Conservation (phyloP, 306 rosid genomes). For the Pachyrhizus erosus region DNA sequence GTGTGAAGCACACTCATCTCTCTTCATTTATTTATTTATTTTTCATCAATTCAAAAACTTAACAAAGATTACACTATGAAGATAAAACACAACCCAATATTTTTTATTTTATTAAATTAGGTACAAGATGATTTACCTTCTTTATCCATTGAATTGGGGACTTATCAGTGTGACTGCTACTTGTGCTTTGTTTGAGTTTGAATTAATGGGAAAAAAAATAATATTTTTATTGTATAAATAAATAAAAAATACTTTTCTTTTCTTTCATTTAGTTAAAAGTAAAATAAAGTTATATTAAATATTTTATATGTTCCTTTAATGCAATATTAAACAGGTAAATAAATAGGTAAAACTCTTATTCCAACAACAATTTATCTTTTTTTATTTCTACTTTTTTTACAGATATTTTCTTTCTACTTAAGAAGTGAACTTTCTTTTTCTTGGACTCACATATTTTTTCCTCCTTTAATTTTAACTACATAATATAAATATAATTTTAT, state of each 20-base stretch:
- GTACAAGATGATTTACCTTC: neutral
- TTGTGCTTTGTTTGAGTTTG: too few species aligned
- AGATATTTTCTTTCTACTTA: neutral
- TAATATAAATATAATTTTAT: too few species aligned
- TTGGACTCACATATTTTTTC: neutral
- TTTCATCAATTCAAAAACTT: neutral
- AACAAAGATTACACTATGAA: neutral
- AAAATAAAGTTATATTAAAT: neutral
- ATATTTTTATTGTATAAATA: neutral
- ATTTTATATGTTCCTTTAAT: neutral
- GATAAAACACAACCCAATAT: neutral
- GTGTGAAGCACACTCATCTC: conserved; percentile 3
- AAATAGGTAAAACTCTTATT: neutral
- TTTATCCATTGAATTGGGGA: neutral
- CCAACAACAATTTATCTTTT: neutral
- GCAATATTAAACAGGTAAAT: neutral
- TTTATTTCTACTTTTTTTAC: too few species aligned
- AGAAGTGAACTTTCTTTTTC: neutral
- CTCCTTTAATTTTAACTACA: neutral
- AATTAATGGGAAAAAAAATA: neutral
- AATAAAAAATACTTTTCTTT: neutral
- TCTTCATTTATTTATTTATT: neutral
- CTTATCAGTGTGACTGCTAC: neutral
- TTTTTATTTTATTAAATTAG: neutral
- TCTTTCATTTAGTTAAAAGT: neutral